These are phyloP conservation scores for Cryptococcus hybrid DNA, from an alignment of 1,284 basidiomycete genomes.

Conservation along the genomic window DNA sequence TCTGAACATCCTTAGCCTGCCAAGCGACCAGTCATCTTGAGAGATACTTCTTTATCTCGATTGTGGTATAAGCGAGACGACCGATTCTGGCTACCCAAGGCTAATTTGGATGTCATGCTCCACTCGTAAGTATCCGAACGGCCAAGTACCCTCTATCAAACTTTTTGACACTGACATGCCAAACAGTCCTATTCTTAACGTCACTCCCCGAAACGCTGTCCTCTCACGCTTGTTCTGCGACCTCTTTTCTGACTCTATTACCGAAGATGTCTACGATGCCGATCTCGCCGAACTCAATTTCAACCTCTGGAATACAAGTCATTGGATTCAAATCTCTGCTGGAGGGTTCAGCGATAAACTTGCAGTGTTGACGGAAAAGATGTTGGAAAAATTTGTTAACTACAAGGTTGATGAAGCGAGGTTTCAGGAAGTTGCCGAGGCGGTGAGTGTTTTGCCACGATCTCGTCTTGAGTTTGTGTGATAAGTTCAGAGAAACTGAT, in stretches of 20 bases:
- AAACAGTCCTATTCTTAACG: slow-evolving; percentile 43
- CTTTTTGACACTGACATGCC: neutral
- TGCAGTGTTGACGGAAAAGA: slow-evolving; percentile 68
- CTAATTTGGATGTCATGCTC: slow-evolving; percentile 51
- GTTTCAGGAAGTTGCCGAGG: slow-evolving; percentile 81
- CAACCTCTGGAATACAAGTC: slow-evolving; percentile 63
- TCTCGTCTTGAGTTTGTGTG: neutral
- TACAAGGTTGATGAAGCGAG: slow-evolving; percentile 70
- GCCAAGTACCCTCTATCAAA: neutral
- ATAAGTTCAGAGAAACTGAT: too few species aligned
- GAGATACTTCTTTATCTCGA: slow-evolving; percentile 66
- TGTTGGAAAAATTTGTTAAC: slow-evolving; percentile 69
- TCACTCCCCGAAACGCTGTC: slow-evolving; percentile 46
- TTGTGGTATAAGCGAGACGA: slow-evolving; percentile 98
- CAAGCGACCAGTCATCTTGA: slow-evolving; percentile 71
- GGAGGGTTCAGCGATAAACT: slow-evolving; percentile 96
- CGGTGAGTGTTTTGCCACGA: slow-evolving; percentile 54
- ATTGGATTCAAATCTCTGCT: slow-evolving; percentile 68
- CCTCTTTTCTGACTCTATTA: slow-evolving; percentile 82
- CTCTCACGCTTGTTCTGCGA: slow-evolving; percentile 66
- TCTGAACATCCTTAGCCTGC: slow-evolving; percentile 58
- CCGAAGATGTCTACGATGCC: slow-evolving; percentile 91
- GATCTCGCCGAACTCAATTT: slow-evolving; percentile 87
- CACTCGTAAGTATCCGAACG: slow-evolving; percentile 27
- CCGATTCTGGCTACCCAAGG: slow-evolving; percentile 89